phyloP scores from a whole-genome alignment of 352 stramenopile species.

The Phytophthora nicotianae region DNA sequence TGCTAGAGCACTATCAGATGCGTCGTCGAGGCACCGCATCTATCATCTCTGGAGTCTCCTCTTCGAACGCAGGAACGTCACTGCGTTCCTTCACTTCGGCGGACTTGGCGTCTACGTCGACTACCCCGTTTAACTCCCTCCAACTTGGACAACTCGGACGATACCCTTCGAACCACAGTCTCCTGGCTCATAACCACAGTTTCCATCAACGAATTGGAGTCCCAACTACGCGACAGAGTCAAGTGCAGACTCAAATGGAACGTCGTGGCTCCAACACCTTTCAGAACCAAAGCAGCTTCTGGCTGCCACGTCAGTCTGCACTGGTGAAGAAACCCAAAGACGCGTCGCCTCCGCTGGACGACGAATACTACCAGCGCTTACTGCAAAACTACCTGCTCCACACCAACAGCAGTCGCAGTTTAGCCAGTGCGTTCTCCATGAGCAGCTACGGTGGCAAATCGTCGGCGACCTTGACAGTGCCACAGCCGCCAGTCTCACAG shows the following conservation, averaged over 20 bases:
- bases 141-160: conserved; percentile 37
- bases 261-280: conserved; percentile 20
- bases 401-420: conserved; percentile 54
- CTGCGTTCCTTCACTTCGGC: conserved; percentile 55
- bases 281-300: conserved; percentile 38
- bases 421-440: conserved; percentile 44
- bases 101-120: conserved; percentile 41
- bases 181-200: conserved; percentile 34
- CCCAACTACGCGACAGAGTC: conserved; percentile 16
- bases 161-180: conserved; percentile 35
- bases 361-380: conserved; percentile 76
- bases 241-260: conserved; percentile 10
- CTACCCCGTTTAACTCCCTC: conserved; percentile 29
- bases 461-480: background rate
- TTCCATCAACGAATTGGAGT: conserved; percentile 30
- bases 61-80: conserved; percentile 47
- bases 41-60: conserved; percentile 42
- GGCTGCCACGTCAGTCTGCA: conserved; percentile 28
- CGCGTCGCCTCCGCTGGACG: conserved; percentile 34
- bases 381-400: conserved; percentile 67
- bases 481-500: conserved; percentile 31
- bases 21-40: conserved; percentile 25
- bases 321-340: conserved; percentile 32
- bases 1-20: conserved; percentile 66
- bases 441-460: conserved; percentile 46